Percentiles rank a stretch among this genome's conserved stretches.
Conservation (phyloP, 352 stramenopile genomes). For the Globisporangium spiculum region DNA sequence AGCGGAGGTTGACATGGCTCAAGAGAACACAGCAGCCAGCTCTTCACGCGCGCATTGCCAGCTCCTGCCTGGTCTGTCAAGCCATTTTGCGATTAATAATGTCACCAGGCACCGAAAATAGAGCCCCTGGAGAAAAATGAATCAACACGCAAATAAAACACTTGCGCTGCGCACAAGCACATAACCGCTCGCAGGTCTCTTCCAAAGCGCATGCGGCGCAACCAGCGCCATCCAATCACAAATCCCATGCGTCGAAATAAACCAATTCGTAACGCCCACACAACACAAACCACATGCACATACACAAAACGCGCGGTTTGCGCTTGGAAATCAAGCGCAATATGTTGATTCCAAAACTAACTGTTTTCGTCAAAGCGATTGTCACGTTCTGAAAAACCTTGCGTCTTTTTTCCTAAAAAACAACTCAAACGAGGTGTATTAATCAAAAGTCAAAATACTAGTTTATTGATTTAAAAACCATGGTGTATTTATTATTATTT, state of each 20-base stretch:
- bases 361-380: neutral
- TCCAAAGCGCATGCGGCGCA: neutral
- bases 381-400: neutral
- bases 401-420: neutral
- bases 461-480: no score
- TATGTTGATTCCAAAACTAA: neutral
- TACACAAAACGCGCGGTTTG: neutral
- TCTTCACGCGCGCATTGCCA: neutral
- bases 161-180: neutral
- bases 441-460: neutral
- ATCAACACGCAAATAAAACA: neutral
- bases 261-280: neutral
- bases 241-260: neutral
- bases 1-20: neutral
- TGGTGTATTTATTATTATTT: no score
- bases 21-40: neutral
- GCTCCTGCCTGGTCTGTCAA: neutral
- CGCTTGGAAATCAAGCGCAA: neutral
- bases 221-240: neutral
- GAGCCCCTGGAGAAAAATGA: neutral
- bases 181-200: neutral
- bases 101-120: no score
- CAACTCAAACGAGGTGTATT: neutral
- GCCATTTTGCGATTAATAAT: neutral
- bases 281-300: neutral